phyloP scores from a whole-genome alignment of 768 basidiomycete genomes.

The Collybia sordida region DNA sequence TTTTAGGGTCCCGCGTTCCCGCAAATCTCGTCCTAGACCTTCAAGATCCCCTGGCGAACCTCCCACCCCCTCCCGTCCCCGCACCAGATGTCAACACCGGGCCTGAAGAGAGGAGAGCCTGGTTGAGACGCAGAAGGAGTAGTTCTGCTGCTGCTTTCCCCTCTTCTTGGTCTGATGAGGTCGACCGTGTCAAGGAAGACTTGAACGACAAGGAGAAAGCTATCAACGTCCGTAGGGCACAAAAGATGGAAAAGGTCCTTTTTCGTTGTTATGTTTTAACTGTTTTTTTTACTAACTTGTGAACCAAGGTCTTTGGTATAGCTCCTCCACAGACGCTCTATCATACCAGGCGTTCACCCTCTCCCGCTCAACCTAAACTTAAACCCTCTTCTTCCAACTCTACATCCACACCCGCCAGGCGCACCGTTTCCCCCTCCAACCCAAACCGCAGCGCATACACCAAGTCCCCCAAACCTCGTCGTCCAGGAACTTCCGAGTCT shows the following conservation, averaged over 20 bases:
- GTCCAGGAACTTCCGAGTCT: constrained; percentile 69
- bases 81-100: constrained; percentile 21
- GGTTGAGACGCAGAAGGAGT: constrained; percentile 52
- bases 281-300: not conserved
- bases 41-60: constrained; percentile 26
- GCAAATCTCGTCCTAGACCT: constrained; percentile 61
- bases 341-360: constrained; percentile 57
- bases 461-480: constrained; percentile 40
- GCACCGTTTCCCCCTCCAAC: constrained; percentile 33
- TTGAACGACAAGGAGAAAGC: constrained; percentile 74
- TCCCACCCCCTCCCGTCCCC: constrained; percentile 24
- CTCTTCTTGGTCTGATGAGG: constrained; percentile 49
- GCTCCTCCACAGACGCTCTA: constrained; percentile 80
- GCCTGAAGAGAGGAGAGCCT: constrained; percentile 32
- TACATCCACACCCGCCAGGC: constrained; percentile 10
- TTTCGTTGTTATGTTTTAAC: not conserved
- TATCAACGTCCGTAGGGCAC: constrained; percentile 73
- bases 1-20: constrained; percentile 81
- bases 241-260: constrained; percentile 85
- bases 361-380: constrained; percentile 26
- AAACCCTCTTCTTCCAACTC: constrained; percentile 21
- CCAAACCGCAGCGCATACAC: constrained; percentile 51
- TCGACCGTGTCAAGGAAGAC: constrained; percentile 68
- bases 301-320: constrained; percentile 73
- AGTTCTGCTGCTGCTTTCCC: constrained; percentile 50